Evolutionary conservation across 192 early-diverging fungal species (phyloP), one percentile per base, ranked within the genome.

Genomic region (Lunasporangiospora selenospora): DNA sequence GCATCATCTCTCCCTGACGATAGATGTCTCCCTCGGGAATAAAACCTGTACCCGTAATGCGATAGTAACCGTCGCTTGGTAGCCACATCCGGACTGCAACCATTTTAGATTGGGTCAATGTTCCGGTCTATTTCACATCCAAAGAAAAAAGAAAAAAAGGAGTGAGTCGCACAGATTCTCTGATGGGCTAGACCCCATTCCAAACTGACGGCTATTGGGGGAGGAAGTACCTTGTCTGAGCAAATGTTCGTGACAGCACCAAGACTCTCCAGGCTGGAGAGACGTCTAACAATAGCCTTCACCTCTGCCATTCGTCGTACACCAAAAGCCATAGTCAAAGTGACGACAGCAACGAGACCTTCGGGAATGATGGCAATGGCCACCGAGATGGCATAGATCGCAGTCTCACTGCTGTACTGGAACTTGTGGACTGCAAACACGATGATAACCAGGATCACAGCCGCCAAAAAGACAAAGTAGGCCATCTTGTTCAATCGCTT

Each of bases 21-120:
- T 51, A 64, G 2, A 64, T 53, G 4, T 84, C 80, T 26, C 87
- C 87, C 9, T 80, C 73, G 12, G 86, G 86, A 47, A 80, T 75
- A 21, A 89, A 85, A 3, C 87, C 88, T 33, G 77, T 70, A 37
- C 93, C 85, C 0, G 87, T 79, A 39, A 95, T 83, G 26, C 80
- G 78, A 61, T 91, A 93, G 29, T 84, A 77, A n/a, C 87, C 82
- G 50, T 89, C 88, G 27, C 84, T 83, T 4, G 87, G 85, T 6
- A 91, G 88, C 93, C 94, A 96, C 9, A 92, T 79, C 33, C 86
- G 79, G 13, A 87, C 86, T 15, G 93, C 79, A 8, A 94, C 93
- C 95, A 97, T 97, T 63, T 94, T 95, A 42, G 92, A 90, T 80
- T 96, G 93, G 0, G 95, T 97, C 36, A 96, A 70, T 6, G 95